A percentile compares a stretch with the other conserved stretches of the same genome.
Evolutionary conservation across 2,329 filamentous ascomycete species (phyloP).

Genomic region (Calycina marina): DNA sequence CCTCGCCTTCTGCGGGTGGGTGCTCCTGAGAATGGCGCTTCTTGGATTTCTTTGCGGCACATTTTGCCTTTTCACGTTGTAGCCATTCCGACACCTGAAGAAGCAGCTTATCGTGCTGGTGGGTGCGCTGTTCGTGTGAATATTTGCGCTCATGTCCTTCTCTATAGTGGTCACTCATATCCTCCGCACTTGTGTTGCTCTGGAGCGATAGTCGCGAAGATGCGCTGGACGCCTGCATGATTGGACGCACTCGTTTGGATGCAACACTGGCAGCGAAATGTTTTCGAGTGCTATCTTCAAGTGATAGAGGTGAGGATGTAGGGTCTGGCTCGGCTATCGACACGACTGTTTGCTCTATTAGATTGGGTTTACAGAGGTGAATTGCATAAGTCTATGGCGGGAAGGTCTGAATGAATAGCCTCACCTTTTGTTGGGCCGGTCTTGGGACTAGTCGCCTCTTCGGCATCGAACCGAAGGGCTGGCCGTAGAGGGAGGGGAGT

Average conservation of each 20-base stretch:
- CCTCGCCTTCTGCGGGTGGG: neutral
- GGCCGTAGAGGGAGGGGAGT: slow-evolving; percentile 7
- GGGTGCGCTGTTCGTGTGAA: slow-evolving; percentile 16
- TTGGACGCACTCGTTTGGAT: slow-evolving; percentile 15
- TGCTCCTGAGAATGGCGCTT: slow-evolving; percentile 19
- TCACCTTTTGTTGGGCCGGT: slow-evolving; percentile 18
- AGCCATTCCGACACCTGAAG: slow-evolving; percentile 74
- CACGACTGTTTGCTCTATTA: slow-evolving; percentile 12
- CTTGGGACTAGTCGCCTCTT: slow-evolving; percentile 12
- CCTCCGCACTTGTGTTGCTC: slow-evolving; percentile 17
- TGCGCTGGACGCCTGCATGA: slow-evolving; percentile 6
- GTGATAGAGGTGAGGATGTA: slow-evolving; percentile 5
- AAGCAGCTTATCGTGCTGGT: slow-evolving; percentile 38
- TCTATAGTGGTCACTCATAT: slow-evolving; percentile 5
- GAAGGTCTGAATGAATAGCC: neutral
- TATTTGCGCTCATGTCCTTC: slow-evolving; percentile 7
- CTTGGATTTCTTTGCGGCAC: slow-evolving; percentile 38
- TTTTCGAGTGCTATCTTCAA: slow-evolving; percentile 14
- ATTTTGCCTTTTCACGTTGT: slow-evolving; percentile 60
- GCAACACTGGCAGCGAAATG: slow-evolving; percentile 15
- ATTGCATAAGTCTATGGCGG: neutral
- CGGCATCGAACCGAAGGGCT: slow-evolving; percentile 14
- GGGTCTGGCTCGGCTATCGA: slow-evolving; percentile 20
- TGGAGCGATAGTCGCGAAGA: slow-evolving; percentile 14
- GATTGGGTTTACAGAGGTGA: slow-evolving; percentile 1